Evolutionary conservation across 192 early-diverging fungal species (phyloP).

Genomic region (Mortierella claussenii): DNA sequence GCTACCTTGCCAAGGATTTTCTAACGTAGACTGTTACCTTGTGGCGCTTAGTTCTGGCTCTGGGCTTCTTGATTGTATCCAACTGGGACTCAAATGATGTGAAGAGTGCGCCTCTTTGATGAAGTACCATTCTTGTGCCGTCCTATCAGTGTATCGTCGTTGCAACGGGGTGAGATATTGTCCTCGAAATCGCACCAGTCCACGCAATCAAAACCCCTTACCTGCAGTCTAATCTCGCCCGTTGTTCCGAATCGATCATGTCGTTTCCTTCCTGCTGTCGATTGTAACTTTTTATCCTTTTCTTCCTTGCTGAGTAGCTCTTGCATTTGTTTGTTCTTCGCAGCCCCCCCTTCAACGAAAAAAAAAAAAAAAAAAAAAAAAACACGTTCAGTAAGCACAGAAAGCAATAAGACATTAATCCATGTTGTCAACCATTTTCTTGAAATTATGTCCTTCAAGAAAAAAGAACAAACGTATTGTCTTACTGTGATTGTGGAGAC

Average conservation of each 20-base stretch:
- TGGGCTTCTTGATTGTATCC: slow-evolving; percentile 44
- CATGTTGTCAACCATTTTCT: no score
- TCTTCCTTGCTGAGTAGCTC: slow-evolving; percentile 41
- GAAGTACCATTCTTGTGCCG: slow-evolving; percentile 47
- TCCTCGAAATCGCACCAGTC: no score
- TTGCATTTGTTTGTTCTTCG: slow-evolving; percentile 18
- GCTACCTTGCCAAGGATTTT: no score
- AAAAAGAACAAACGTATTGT: no score
- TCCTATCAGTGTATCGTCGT: no score
- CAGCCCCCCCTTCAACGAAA: slow-evolving; percentile 13
- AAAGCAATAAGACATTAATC: no score
- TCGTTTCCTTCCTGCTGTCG: slow-evolving; percentile 50
- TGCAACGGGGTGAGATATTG: no score
- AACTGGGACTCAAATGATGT: slow-evolving; percentile 42
- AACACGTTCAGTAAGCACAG: no score
- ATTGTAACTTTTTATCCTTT: slow-evolving; percentile 14
- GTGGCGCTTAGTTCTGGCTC: slow-evolving; percentile 41
- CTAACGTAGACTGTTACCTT: no score
- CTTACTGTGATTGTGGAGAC: slow-evolving; percentile 28
- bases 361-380: no score
- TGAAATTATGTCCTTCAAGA: no score
- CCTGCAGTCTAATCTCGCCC: slow-evolving; percentile 60
- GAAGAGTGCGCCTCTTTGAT: slow-evolving; percentile 54
- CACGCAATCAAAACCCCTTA: no score
- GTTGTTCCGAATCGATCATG: slow-evolving; percentile 79